Base-by-base conservation (phyloP, 306 rosid species). In the Dalbergia oliveri region DNA sequence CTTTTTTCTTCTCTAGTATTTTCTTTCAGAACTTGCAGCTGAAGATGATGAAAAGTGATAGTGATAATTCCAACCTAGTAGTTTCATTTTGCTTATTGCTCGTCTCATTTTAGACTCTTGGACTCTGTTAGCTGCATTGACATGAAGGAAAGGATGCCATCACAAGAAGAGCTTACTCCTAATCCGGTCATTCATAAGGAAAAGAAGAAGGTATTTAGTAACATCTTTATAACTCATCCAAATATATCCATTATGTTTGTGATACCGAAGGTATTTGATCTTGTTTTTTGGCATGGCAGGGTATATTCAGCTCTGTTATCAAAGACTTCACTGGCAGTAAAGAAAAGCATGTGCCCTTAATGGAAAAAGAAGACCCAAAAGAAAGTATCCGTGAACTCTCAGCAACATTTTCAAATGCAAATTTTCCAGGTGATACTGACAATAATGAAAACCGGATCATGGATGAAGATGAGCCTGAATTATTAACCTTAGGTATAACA, bases 261-360 rank as follows among this genome's bases (percentile, higher is more conserved):
- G 47, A 49, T 26, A 26, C 59, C 54, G 61, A 70, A 49, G 41
- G 69, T 53, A 49, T 59, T 76, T 53, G 45, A 51, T 50, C 51
- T 18, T 73, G 41, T 66, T 50, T 54, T 49, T 18, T 10, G 71
- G 50, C 53, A 50, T 84, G 62, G 23, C 73, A 95, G 97, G 95
- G 99, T 64, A 82, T 95, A 82, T 90, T 95, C 81, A 80, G 88
- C 82, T 88, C 95, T 0, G 92, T 87, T 70, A 86, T 95, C 75
- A 93, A 90, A 91, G 98, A 94, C 58, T 84, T 94, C 56, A 87
- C 91, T 59, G 88, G 97, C 68, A 87, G 81, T 79, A 93, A 88
- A 82, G 81, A 90, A 76, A 93, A 91, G 88, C 85, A 79, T 60
- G 85, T 54, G 56, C 86, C 92, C 53, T 60, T 84, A 14, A 9